A percentile compares a stretch with the other conserved stretches of the same genome.
These are phyloP conservation scores for Aspergillus glaucus DNA, from an alignment of 2,329 filamentous ascomycete species.

Conservation along the genomic window DNA sequence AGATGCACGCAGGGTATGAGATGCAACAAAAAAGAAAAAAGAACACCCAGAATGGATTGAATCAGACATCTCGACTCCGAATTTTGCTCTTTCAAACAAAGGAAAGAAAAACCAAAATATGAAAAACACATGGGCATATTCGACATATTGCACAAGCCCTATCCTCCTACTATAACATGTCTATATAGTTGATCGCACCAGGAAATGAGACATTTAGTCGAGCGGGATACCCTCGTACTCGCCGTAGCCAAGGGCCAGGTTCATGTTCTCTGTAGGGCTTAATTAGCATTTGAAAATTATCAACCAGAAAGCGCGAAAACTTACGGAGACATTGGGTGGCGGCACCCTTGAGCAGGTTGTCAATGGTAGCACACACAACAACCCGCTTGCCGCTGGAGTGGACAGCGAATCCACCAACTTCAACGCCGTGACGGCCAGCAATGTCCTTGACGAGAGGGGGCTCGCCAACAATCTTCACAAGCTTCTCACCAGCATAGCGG, in stretches of 20 bases:
- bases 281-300: constrained; percentile 7
- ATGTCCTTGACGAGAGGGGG: constrained; percentile 81
- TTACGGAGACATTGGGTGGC: constrained; percentile 86
- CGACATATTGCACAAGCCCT: constrained; percentile 12
- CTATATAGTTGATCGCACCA: constrained; percentile 12
- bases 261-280: constrained; percentile 70
- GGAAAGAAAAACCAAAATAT: neutral
- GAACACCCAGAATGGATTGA: neutral
- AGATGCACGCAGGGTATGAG: constrained; percentile 26
- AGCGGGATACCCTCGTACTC: constrained; percentile 83
- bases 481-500: constrained; percentile 88
- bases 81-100: constrained; percentile 4
- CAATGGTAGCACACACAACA: constrained; percentile 89
- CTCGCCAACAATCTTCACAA: constrained; percentile 88
- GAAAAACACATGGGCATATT: constrained; percentile 1
- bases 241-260: constrained; percentile 77
- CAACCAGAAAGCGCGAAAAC: constrained; percentile 32
- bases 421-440: constrained; percentile 75
- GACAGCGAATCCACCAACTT: constrained; percentile 94
- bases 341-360: constrained; percentile 89
- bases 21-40: constrained; percentile 11
- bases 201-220: constrained; percentile 30
- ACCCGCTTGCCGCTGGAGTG: constrained; percentile 83
- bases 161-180: constrained; percentile 9
- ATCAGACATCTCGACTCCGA: neutral